A percentile compares a stretch with the other conserved stretches of the same genome.
phyloP scores from a whole-genome alignment of 805 yeast genomes.

The Yueomyces sp. region DNA sequence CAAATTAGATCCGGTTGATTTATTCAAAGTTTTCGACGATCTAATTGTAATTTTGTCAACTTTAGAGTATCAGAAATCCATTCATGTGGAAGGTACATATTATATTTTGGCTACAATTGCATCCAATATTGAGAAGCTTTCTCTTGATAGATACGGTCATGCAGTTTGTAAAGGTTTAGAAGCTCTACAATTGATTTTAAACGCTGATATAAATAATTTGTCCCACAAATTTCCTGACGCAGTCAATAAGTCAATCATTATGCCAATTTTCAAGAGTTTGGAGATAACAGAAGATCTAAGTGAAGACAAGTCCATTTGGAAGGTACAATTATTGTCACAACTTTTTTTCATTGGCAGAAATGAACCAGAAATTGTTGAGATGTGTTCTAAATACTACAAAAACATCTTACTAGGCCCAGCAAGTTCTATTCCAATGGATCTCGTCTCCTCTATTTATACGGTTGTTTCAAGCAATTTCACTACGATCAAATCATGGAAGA shows the following conservation, averaged over 20 bases:
- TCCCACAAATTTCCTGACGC: background rate
- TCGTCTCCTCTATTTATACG: constrained; percentile 33
- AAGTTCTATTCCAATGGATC: constrained; percentile 36
- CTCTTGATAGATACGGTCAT: constrained; percentile 7
- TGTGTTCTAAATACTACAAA: constrained; percentile 34
- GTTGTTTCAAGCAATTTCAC: constrained; percentile 27
- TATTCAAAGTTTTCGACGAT: constrained; percentile 25
- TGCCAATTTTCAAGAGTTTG: background rate
- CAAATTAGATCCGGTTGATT: constrained; percentile 14
- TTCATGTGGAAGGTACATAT: constrained; percentile 18
- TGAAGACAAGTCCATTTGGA: background rate
- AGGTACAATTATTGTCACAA: constrained; percentile 25
- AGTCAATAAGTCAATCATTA: background rate
- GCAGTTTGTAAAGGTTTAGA: constrained; percentile 19
- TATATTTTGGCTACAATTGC: constrained; percentile 13
- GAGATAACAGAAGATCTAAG: background rate
- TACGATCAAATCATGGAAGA: constrained; percentile 43
- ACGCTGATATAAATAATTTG: constrained; percentile 3
- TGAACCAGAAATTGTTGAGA: constrained; percentile 8
- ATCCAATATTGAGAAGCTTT: background rate
- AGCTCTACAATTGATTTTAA: constrained; percentile 10
- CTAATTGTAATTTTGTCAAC: constrained; percentile 20
- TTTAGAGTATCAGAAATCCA: constrained; percentile 11
- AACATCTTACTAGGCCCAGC: constrained; percentile 40
- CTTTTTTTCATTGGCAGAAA: constrained; percentile 11